Base-by-base conservation (phyloP, 805 yeast genomes). In the Teunomyces stri region DNA sequence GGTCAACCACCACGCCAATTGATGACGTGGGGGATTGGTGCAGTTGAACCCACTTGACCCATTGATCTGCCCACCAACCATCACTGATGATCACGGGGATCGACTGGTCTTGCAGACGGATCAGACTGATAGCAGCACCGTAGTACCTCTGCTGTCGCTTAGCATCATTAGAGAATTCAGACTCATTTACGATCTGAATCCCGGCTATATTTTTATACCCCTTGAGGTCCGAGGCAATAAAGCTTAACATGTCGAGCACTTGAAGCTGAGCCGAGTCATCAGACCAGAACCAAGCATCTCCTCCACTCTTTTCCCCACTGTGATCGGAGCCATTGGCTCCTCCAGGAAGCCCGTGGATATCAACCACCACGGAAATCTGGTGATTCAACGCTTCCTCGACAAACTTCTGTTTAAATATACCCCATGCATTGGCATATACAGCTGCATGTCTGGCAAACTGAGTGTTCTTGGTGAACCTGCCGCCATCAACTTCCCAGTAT, bases 251-350 rank as follows among this genome's bases (percentile, higher is more conserved):
- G 0, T 78, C 74, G 12, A 81, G 58, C 9, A 85, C 79, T 25
- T 72, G 58, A 7, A 69, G 59, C 50, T 76, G 76, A 42, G 74
- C 58, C 22, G 72, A 58, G 30, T 65, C 55, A 38, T 69, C 62
- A 35, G 54, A 58, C 91, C 95, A 89, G 56, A 89, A 84, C 9
- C 74, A 86, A 1, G 92, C 82, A 37, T 69, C 60, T 2, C 76
- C 76, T 40, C 82, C 70, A 44, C 67, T 47, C 29, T 58, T 54
- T 44, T 82, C 84, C 7, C 98, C 98, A 55, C 92, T 82, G 63
- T 91, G 97, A 42, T 84, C 88, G 28, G 84, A 86, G 1, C 82
- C 78, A 59, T 94, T 92, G 20, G 97, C 97, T 31, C 97, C 97
- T 11, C 89, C 89, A 4, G 97, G 97, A 7, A 92, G 65, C 0